Evolutionary conservation across 2,329 filamentous ascomycete genomes (phyloP), one percentile per base, ranked within the genome.

Genomic region (Fonsecaea pedrosoi): DNA sequence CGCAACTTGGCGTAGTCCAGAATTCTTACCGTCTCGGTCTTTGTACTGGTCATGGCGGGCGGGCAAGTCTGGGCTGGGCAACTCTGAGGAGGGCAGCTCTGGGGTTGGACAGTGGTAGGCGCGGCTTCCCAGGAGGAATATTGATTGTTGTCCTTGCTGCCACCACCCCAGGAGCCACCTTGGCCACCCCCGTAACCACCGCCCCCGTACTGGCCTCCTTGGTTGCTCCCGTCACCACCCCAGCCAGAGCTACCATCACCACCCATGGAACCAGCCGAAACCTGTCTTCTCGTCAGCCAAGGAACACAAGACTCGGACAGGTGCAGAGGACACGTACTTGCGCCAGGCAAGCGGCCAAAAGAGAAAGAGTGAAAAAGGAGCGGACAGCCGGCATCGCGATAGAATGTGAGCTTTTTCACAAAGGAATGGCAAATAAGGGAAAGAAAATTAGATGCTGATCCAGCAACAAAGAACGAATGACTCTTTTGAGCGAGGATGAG

Each of bases 331-430:
- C 42, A 56, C 68, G 54, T 65, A 71, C 71, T 68, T 70, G 71
- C 71, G 70, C 71, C 71, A 73, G 71, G 71, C 71, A 73, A 69
- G 71, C 62, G 59, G 71, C 67, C 64, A 73, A 57, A 58, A 66
- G 25, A 25, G 67, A 60, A 65, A 66, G 62, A 60, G 65, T 64
- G 35, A 60, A 70, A 68, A 71, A 67, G 57, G 68, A 70, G 61
- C 69, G 67, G 56, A 71, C 21, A 58, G 67, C 69, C 69, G 69
- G 65, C 69, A 71, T 71, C 62, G 58, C 66, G 63, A 62, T 64
- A 60, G 60, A 58, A 56, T 62, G 37, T 35, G 10, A 60, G 53
- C 55, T 64, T 40, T 63, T 54, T 58, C 42, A 65, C 64, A 63
- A 58, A 68, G 63, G 58, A 50, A 64, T 57, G 53, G 54, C 53